A percentile compares a stretch with the other conserved stretches of the same genome.
Evolutionary conservation across 371 early-diverging fungal genomes (phyloP).

Genomic region (Mycotypha africana): DNA sequence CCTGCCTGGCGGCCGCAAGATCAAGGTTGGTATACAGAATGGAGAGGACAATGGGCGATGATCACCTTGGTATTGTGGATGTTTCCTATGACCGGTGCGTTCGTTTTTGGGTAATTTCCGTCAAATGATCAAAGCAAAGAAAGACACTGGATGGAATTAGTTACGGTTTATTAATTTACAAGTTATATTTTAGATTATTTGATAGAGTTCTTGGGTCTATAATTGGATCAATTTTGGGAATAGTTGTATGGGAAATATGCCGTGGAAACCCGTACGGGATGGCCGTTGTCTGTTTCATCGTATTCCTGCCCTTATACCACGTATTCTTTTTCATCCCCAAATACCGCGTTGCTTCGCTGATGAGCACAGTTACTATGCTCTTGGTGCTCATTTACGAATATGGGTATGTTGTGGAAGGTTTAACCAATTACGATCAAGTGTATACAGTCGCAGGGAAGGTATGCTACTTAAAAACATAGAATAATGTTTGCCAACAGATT

Average conservation of each 20-base stretch:
- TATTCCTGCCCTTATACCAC: constrained; percentile 24
- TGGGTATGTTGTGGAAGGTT: constrained; percentile 10
- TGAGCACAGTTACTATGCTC: constrained; percentile 27
- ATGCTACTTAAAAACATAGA: too few species aligned
- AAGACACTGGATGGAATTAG: too few species aligned
- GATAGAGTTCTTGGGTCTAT: constrained; percentile 27
- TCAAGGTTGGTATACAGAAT: constrained; percentile 27
- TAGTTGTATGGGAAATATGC: constrained; percentile 40
- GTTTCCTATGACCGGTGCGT: constrained; percentile 31
- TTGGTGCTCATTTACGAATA: constrained; percentile 29
- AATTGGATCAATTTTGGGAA: constrained; percentile 27
- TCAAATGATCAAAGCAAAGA: too few species aligned
- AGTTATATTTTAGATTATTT: too few species aligned
- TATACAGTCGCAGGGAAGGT: constrained; percentile 44
- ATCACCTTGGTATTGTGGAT: constrained; percentile 38
- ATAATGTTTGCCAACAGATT: too few species aligned
- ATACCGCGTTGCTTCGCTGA: constrained; percentile 19
- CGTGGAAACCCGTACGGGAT: constrained; percentile 38
- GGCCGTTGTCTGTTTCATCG: constrained; percentile 22
- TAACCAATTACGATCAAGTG: constrained; percentile 11
- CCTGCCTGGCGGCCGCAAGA: constrained; percentile 23
- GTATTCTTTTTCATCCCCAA: constrained; percentile 21
- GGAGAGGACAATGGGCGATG: constrained; percentile 42
- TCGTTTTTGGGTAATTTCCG: constrained; percentile 27
- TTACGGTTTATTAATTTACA: too few species aligned